A percentile compares a stretch with the other conserved stretches of the same genome.
These are phyloP conservation scores for Fusarium sp. DNA, from an alignment of 2,329 filamentous ascomycete genomes.

Conservation along the genomic window DNA sequence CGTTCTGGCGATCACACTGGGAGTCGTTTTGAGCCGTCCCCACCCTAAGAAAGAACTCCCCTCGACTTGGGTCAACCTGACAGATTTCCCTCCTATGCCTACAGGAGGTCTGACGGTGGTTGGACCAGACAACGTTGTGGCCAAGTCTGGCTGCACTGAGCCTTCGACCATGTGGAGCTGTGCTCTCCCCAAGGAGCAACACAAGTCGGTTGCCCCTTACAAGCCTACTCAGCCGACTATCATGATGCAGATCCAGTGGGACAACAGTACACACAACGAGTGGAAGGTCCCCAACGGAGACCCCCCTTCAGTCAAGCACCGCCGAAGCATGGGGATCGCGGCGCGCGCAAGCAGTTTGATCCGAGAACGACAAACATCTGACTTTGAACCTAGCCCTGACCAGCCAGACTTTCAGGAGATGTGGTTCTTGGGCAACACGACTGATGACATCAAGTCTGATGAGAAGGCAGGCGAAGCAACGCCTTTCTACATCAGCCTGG, in stretches of 20 bases:
- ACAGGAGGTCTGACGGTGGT: slow-evolving; percentile 85
- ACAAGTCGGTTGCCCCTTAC: slow-evolving; percentile 72
- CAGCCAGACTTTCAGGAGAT: slow-evolving; percentile 77
- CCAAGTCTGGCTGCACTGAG: slow-evolving; percentile 77
- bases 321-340: slow-evolving; percentile 44
- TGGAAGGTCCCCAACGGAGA: slow-evolving; percentile 62
- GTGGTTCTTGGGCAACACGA: slow-evolving; percentile 86
- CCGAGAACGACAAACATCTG: slow-evolving; percentile 29
- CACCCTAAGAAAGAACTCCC: slow-evolving; percentile 44
- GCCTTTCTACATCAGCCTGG: slow-evolving; percentile 86
- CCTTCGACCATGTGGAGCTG: slow-evolving; percentile 88
- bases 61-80: slow-evolving; percentile 84
- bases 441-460: slow-evolving; percentile 75
- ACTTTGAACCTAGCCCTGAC: slow-evolving; percentile 65
- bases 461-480: slow-evolving; percentile 87
- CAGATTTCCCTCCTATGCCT: slow-evolving; percentile 86
- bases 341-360: slow-evolving; percentile 42
- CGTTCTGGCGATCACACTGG: slow-evolving; percentile 68
- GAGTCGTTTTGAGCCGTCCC: slow-evolving; percentile 62
- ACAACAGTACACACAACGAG: slow-evolving; percentile 67
- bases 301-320: slow-evolving; percentile 44
- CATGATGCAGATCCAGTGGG: slow-evolving; percentile 80
- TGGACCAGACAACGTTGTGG: slow-evolving; percentile 74
- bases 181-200: slow-evolving; percentile 82
- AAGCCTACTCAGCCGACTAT: slow-evolving; percentile 80